Base-by-base conservation (phyloP, 2,329 filamentous ascomycete species). In the Dactylonectria macrodidyma region DNA sequence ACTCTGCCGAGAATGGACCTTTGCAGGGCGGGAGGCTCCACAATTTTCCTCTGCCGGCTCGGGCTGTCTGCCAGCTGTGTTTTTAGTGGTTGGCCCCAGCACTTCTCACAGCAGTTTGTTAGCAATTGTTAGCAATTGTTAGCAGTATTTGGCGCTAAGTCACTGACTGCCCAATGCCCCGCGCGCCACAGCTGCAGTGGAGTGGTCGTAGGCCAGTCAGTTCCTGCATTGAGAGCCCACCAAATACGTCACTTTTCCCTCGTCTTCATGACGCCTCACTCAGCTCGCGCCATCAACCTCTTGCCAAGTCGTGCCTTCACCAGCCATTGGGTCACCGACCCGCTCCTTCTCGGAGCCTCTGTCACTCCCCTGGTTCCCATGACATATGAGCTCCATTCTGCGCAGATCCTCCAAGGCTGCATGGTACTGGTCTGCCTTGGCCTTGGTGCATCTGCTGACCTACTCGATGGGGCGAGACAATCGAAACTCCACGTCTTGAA, bases 141-240 rank as follows among this genome's bases (percentile, higher is more conserved):
- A 52, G 47, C 19, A 19, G 19, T 19, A 19, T 19, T 19, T 19
- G 19, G 19, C 19, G 19, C 19, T 19, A 19, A 19, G n/a, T 36
- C 41, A 33, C 34, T 38, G 47, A 41, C 59, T 59, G 26, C 30
- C 58, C 24, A 24, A 24, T 58, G 34, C 38, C 52, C 30, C 38
- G 33, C 48, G 26, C 59, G 14, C 30, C 48, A 16, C 47, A 72
- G 26, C 26, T 30, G 7, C 26, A 30, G 26, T 30, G 26, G 26
- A 30, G 26, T 30, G 26, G 26, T 30, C 26, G 26, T 7, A 30
- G 26, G 26, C 7, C 26, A 30, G 26, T 30, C 26, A 38, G 73
- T 76, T 75, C 73, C 73, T 75, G 72, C 71, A 75, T 75, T 64
- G 50, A 51, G 56, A 69, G 71, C 34, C 70, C 73, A 71, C 68